A percentile compares a stretch with the other conserved stretches of the same genome.
These are phyloP conservation scores for Thalassiosira oceanica DNA, from an alignment of 352 stramenopile species.

Conservation along the genomic window DNA sequence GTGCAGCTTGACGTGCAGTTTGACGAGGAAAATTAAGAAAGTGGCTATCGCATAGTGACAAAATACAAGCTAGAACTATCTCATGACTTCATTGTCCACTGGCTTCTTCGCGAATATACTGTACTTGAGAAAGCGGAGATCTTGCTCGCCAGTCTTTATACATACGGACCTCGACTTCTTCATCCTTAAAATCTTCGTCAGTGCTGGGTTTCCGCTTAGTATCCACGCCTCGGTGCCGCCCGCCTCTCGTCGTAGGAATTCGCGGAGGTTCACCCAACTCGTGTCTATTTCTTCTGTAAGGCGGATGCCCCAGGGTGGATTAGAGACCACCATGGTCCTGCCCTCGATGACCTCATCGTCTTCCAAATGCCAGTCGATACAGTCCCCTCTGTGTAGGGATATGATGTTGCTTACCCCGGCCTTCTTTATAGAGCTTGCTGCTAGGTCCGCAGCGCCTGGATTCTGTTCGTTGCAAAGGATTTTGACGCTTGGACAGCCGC, in stretches of 20 bases:
- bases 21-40: too few species aligned
- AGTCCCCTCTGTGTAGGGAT: constrained; percentile 39
- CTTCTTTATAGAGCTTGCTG: constrained; percentile 33
- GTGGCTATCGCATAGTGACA: too few species aligned
- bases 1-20: too few species aligned
- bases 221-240: constrained; percentile 62
- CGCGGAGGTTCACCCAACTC: constrained; percentile 63
- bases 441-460: constrained; percentile 25
- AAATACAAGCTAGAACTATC: too few species aligned
- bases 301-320: constrained; percentile 73
- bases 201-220: constrained; percentile 71
- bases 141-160: constrained; percentile 61
- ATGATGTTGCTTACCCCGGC: constrained; percentile 27
- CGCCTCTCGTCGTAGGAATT: constrained; percentile 57
- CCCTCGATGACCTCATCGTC: constrained; percentile 12
- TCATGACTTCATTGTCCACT: too few species aligned
- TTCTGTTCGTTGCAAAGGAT: constrained; percentile 59
- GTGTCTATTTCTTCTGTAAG: constrained; percentile 68
- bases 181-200: constrained; percentile 68
- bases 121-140: constrained; percentile 77
- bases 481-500: constrained; percentile 19
- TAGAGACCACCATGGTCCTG: constrained; percentile 63
- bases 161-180: constrained; percentile 55
- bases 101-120: constrained; percentile 47
- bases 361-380: constrained; percentile 36